Base-by-base conservation (phyloP, 176 grass and related monocot genomes). In the Carex pumila region DNA sequence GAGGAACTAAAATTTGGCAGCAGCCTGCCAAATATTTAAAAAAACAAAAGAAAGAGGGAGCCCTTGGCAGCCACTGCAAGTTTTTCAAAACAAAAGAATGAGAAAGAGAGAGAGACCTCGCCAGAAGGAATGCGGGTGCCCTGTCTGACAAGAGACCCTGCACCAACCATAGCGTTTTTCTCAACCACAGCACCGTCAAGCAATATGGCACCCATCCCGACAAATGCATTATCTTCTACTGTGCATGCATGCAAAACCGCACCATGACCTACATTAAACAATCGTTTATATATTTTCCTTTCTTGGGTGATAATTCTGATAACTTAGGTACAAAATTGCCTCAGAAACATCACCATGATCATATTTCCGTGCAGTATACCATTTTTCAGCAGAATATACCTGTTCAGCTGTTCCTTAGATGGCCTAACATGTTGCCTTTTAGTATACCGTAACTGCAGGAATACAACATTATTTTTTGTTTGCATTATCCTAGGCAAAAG, bases 101-200 rank as follows among this genome's bases (percentile, higher is more conserved):
- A 25, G 25, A 25, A 25, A 25, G 14, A 81, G 85, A 63, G 71
- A 88, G 73, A 79, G 75, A 97, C 95, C 95, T 98, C 92, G 89
- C 95, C 91, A 89, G 84, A 88, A 86, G 95, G 92, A 85, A 98
- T 91, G 61, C 89, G 86, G 34, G 95, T 94, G 57, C 94, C 91
- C 90, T 98, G 95, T 81, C 87, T 93, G 55, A 98, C 95, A 84
- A 98, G 95, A 21, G 95, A 87, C 63, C 95, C 92, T 4, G 92
- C 92, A 0, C 90, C 95, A 70, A 94, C 91, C 87, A 98, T 98
- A 60, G 91, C 94, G 74, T 94, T 89, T 73, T 98, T 98, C 85
- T 93, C 95, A 75, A 98, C 92, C 5, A 98, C 87, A n/a, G 89
- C 92, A 71, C 95, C 95, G 69, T 98, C 95, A 70, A 98, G 87